Percentiles rank a stretch among this genome's conserved stretches.
Conservation (phyloP, 129 eudicot species). For the Flaveria bidentis region DNA sequence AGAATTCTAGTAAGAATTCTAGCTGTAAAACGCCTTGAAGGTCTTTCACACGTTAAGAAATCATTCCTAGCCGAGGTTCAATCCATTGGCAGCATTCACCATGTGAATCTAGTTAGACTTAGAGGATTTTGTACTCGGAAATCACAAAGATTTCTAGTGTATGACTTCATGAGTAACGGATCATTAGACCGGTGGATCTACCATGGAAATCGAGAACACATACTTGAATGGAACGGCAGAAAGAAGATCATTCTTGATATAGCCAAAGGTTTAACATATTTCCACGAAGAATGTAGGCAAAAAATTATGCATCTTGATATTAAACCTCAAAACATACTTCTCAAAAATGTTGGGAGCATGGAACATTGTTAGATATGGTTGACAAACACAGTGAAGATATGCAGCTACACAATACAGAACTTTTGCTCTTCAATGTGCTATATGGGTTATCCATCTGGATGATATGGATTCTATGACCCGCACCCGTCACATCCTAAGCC, state of each 20-base stretch:
- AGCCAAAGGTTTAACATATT: slow-evolving; percentile 51
- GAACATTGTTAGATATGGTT: slow-evolving; percentile 19
- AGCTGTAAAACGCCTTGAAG: slow-evolving; percentile 39
- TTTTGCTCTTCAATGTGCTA: too few species aligned
- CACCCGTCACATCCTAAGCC: too few species aligned
- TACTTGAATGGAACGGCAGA: slow-evolving; percentile 34
- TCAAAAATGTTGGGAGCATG: slow-evolving; percentile 27
- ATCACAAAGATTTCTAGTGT: slow-evolving; percentile 35
- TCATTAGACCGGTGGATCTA: slow-evolving; percentile 45
- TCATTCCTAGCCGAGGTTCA: slow-evolving; percentile 44
- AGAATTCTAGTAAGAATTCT: slow-evolving; percentile 41
- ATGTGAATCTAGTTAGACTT: slow-evolving; percentile 41
- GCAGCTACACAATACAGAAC: neutral
- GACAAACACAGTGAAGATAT: slow-evolving; percentile 36
- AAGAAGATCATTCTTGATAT: slow-evolving; percentile 39
- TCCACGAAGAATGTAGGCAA: slow-evolving; percentile 49
- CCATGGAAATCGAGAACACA: slow-evolving; percentile 8
- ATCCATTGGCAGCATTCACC: slow-evolving; percentile 46
- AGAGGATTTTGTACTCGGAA: slow-evolving; percentile 42
- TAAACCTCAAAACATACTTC: slow-evolving; percentile 43
- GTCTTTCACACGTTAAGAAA: slow-evolving; percentile 14
- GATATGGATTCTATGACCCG: too few species aligned
- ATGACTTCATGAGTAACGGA: slow-evolving; percentile 41
- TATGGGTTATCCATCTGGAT: too few species aligned
- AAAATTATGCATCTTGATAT: slow-evolving; percentile 43